Conservation (phyloP, 1,284 basidiomycete genomes). For the Ustilago lituana region DNA sequence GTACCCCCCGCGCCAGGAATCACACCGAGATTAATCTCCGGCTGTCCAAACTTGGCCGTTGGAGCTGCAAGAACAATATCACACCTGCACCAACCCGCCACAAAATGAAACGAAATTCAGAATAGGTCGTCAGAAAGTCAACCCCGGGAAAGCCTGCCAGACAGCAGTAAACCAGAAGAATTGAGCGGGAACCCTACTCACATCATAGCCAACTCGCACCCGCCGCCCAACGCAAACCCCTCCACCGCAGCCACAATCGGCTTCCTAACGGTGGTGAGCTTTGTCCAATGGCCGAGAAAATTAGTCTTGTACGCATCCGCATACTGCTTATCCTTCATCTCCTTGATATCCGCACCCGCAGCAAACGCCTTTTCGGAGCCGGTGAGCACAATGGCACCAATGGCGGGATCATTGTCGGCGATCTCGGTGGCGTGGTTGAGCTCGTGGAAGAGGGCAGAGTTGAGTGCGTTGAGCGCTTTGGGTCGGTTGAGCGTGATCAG, state of each 20-base stretch:
- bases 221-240: constrained; percentile 95
- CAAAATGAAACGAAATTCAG: no score
- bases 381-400: constrained; percentile 87
- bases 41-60: constrained; percentile 92
- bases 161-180: no score
- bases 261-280: constrained; percentile 81
- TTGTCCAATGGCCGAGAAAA: constrained; percentile 88
- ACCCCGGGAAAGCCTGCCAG: no score
- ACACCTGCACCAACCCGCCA: no score
- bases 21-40: constrained; percentile 95
- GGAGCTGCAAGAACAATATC: constrained; percentile 96
- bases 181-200: no score
- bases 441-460: constrained; percentile 71
- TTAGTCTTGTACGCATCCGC: constrained; percentile 86
- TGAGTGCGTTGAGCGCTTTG: constrained; percentile 83
- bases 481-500: constrained; percentile 95
- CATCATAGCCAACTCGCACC: constrained; percentile 95
- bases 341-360: constrained; percentile 91
- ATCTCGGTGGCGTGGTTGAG: constrained; percentile 81
- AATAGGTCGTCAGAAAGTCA: no score
- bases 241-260: constrained; percentile 95
- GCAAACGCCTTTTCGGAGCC: constrained; percentile 94
- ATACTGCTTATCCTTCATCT: constrained; percentile 90
- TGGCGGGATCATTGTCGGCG: constrained; percentile 71
- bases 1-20: constrained; percentile 89